A percentile compares a stretch with the other conserved stretches of the same genome.
Evolutionary conservation across 345 rosid genomes (phyloP).

Genomic region (Hypericum androsaemum): DNA sequence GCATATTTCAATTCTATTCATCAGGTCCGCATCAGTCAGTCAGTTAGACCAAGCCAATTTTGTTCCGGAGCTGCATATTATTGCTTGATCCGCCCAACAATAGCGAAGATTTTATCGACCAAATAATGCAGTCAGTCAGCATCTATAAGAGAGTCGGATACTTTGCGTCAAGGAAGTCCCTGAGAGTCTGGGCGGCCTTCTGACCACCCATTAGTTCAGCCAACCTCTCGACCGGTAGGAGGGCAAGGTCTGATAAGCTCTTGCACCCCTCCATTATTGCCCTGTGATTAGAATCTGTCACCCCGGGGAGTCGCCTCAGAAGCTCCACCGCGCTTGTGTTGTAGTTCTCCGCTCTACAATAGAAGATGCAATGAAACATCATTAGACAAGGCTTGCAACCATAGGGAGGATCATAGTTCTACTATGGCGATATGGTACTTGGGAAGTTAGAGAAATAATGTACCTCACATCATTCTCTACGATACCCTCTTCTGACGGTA

Average conservation of each 20-base stretch:
- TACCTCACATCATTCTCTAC: constrained; percentile 88
- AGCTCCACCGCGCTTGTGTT: constrained; percentile 91
- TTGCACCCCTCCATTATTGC: constrained; percentile 80
- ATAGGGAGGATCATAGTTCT: too few relatives aligned
- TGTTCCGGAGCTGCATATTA: too few relatives aligned
- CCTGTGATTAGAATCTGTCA: constrained; percentile 76
- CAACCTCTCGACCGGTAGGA: constrained; percentile 56
- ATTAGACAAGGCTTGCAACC: not conserved
- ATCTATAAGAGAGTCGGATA: constrained; percentile 67
- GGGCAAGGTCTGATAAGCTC: constrained; percentile 71
- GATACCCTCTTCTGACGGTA: constrained; percentile 86
- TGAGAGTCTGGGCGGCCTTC: constrained; percentile 66
- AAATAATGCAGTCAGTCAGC: not conserved
- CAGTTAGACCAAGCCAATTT: too few relatives aligned
- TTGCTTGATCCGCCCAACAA: too few relatives aligned
- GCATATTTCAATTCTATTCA: too few relatives aligned
- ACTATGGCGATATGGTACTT: not conserved
- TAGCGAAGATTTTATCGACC: too few relatives aligned
- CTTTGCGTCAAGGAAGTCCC: constrained; percentile 88
- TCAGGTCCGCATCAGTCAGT: too few relatives aligned
- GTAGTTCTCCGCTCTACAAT: constrained; percentile 81
- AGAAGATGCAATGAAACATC: not conserved
- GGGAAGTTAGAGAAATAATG: not conserved
- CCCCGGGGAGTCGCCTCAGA: constrained; percentile 86
- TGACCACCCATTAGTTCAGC: constrained; percentile 82